Percentiles rank a stretch among this genome's conserved stretches.
Evolutionary conservation across 2,329 filamentous ascomycete genomes (phyloP).

Genomic region (Alternaria sp.): DNA sequence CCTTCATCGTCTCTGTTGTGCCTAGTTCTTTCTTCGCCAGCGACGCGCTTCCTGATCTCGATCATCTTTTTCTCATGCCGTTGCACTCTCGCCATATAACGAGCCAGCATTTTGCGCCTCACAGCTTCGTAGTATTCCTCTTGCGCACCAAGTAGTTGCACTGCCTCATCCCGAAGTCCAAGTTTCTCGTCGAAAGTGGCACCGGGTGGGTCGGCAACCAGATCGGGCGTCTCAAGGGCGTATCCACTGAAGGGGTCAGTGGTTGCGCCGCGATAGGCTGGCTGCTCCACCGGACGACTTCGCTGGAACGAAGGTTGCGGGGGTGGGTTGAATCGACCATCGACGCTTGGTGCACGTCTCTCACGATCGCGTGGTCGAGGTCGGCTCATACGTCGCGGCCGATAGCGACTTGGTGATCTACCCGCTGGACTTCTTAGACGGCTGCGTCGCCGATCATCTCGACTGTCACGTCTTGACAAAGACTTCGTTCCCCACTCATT

Average conservation of each 20-base stretch:
- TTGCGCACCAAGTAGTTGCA: not conserved
- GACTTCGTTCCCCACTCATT: too few relatives aligned
- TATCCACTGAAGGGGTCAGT: not conserved
- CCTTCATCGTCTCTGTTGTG: not conserved
- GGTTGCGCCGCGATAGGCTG: not conserved
- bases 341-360: not conserved
- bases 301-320: not conserved
- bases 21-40: not conserved
- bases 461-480: too few relatives aligned
- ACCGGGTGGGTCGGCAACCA: not conserved
- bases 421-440: accelerated
- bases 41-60: not conserved
- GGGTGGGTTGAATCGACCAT: not conserved
- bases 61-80: not conserved
- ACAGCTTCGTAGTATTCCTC: not conserved
- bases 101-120: not conserved
- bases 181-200: not conserved
- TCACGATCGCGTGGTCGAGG: not conserved
- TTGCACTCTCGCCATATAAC: not conserved
- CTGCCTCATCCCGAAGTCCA: not conserved
- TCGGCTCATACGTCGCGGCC: not conserved
- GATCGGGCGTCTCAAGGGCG: not conserved
- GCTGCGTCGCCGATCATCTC: not conserved
- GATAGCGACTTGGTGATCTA: not conserved
- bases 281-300: not conserved